Evolutionary conservation across 208 protist genomes (phyloP).

Genomic region (Tetramitus jugosus): DNA sequence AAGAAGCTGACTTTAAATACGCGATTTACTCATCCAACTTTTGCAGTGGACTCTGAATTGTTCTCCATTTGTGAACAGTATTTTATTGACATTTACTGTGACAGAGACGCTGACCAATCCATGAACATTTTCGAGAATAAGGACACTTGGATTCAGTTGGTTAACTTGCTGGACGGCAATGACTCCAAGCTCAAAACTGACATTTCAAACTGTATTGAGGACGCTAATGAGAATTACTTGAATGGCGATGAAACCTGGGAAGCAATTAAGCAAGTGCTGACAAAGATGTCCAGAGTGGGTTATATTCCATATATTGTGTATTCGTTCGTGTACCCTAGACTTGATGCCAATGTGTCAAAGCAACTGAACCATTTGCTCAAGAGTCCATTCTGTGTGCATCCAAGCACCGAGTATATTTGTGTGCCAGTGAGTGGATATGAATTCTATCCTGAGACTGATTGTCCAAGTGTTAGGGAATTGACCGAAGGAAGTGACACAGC

Average conservation of each 20-base stretch:
- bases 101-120: background rate
- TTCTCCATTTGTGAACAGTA: constrained; percentile 6
- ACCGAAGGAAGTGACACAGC: no score
- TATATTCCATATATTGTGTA: constrained; percentile 48
- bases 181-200: background rate
- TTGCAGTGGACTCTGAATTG: background rate
- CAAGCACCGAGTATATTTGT: constrained; percentile 54
- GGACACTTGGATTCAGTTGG: no score
- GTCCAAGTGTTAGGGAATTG: no score
- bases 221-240: background rate
- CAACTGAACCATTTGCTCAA: constrained; percentile 95
- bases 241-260: background rate
- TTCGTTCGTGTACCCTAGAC: constrained; percentile 73
- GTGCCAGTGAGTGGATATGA: no score
- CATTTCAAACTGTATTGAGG: background rate
- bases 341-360: constrained; percentile 93
- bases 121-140: no score
- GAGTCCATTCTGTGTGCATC: constrained; percentile 94
- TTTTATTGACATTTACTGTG: background rate
- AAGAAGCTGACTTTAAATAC: constrained; percentile 2
- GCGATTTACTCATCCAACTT: constrained; percentile 6
- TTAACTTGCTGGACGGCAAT: background rate
- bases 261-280: background rate
- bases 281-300: background rate
- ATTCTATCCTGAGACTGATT: no score